Evolutionary conservation across 2,329 filamentous ascomycete genomes (phyloP).

Genomic region (Chrysoporthe austroafricana): DNA sequence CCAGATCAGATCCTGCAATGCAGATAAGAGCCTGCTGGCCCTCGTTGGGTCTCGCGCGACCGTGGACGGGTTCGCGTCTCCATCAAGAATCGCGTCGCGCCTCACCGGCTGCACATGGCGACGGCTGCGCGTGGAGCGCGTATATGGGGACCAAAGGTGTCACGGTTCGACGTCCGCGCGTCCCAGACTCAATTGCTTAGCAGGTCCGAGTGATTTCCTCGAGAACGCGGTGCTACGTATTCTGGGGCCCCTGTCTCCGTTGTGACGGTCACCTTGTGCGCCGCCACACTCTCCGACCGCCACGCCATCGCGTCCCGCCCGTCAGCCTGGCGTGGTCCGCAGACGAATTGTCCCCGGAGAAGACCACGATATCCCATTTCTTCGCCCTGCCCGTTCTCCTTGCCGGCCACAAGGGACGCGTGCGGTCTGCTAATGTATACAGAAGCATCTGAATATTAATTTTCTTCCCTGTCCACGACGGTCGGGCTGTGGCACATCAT

Average conservation of each 20-base stretch:
- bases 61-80: neutral
- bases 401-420: neutral
- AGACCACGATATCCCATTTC: neutral
- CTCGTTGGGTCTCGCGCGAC: neutral
- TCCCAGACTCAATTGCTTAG: neutral
- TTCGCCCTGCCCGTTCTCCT: slow-evolving; percentile 1
- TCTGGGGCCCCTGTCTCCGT: neutral
- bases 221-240: neutral
- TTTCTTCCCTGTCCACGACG: neutral
- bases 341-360: neutral
- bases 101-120: no score
- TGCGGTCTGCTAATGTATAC: neutral
- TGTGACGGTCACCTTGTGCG: neutral
- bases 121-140: neutral
- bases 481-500: neutral
- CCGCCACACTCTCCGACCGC: neutral
- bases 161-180: neutral
- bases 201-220: neutral
- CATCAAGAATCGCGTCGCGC: neutral
- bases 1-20: neutral
- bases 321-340: neutral
- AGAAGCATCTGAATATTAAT: neutral
- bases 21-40: neutral
- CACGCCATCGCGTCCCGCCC: neutral
- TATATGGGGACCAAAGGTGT: neutral